Evolutionary conservation across 2,329 filamentous ascomycete species (phyloP), one percentile per base, ranked within the genome.

Genomic region (Microdochium nivale): DNA sequence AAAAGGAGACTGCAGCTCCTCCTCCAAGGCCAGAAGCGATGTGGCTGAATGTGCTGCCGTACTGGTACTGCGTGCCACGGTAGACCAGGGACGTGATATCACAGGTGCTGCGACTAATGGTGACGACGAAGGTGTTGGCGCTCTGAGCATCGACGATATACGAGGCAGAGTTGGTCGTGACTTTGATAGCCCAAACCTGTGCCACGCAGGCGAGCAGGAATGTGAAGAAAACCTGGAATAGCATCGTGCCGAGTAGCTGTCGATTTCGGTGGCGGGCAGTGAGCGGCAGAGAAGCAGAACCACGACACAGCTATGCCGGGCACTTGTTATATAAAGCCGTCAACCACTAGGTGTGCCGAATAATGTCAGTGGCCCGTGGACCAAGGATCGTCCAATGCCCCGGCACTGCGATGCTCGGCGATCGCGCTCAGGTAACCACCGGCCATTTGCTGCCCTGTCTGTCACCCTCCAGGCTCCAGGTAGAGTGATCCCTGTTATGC

Each of bases 51-150:
- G 68, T 72, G 40, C 66, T 61, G 2, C 65, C 56, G 49, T 78
- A 77, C 59, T 80, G 78, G 16, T 77, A 68, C 52, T 81, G 74
- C 21, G 70, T 68, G 47, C 73, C 71, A 35, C 72, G 70, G 58
- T 71, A 80, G 19, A 70, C 65, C 51, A 81, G 70, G 0, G 75
- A 79, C 1, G 72, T 79, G 56, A 81, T 77, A 52, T 81, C 78
- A 52, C 78, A 79, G 53, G 62, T 78, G 5, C 66, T 64, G 23
- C 58, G 52, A 44, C 54, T 58, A 49, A 65, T 62, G 11, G 60
- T 60, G 19, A 60, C 57, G n/a, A 53, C 57, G 48, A 65, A 62
- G 54, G 58, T 58, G 50, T 64, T 56, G 51, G 55, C 55, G 47
- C 57, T 60, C n/a, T 55, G 61, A 30, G 61, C 62, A 47, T 64